Base-by-base conservation (phyloP, 192 early-diverging fungal species). In the Coemansia sp. region DNA sequence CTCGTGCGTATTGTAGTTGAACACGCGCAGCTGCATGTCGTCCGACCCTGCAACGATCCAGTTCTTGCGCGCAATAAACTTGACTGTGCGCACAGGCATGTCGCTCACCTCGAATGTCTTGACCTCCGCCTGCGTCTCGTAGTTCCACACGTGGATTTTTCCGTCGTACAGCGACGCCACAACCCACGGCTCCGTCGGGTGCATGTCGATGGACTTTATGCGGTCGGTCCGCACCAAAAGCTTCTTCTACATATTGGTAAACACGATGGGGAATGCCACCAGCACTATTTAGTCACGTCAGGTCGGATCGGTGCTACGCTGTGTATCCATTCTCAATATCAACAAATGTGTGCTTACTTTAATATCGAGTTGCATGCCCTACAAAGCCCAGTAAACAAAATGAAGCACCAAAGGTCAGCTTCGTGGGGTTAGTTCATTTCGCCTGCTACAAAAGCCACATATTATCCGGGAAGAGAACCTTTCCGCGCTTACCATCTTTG, bases 1-100 rank as follows among this genome's bases (percentile, higher is more conserved):
- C 78, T 99, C 97, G 77, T 94, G 93, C 36, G 97, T 99, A 79
- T 98, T 97, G 87, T 99, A 99, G 89, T 99, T 99, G 90, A 92
- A 99, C 48, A 99, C 95, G 14, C 91, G 87, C 70, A 98, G 76
- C 66, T 96, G 94, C 88, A 95, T 93, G 81, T 99, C 97, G 73
- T 99, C 97, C 9, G 94, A 92, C 40, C 97, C 97, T 11, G 95
- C 88, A 46, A 98, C 84, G 36, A 99, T 83, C 91, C 95, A 99
- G 76, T 92, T 93, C 85, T 99, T 99, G 62, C 97, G 87, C 15
- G 95, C 84, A 71, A 99, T 91, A 71, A 99, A 99, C 75, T 94
- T 96, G 53, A 94, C 95, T 9, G 97, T 93, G 56, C 97, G 95
- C 64, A 99, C 95, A 25, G 97, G 97, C 38, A 93, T 87, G 62